Evolutionary conservation across 257 asterid genomes (phyloP), one percentile per base, ranked within the genome.

Genomic region (Gynochthodes officinalis): DNA sequence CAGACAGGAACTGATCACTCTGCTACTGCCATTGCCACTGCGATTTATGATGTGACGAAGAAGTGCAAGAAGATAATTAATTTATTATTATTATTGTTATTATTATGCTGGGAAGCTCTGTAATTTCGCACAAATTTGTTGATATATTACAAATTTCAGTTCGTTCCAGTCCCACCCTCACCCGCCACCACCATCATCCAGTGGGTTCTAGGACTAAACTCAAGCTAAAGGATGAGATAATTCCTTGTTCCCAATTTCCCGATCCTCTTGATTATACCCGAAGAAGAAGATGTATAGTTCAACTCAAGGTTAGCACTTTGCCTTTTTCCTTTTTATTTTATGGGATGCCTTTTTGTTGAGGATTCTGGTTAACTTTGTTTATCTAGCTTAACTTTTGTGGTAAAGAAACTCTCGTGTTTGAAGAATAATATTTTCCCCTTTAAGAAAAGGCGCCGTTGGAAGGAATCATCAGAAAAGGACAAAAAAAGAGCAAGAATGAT

Each of bases 61-160:
- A 60, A 33, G 21, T 50, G 72, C 39, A 44, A 32, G 67, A 76
- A 32, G 74, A 80, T 7, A n/a, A n/a, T n/a, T n/a, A n/a, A n/a
- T n/a, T 37, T n/a, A 2, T 21, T 63, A 63, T 42, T 64, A 80
- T 14, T 61, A 35, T 15, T 18, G n/a, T 37, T n/a, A 2, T 21
- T 63, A 63, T 42, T 64, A 80, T 80, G 84, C 77, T 76, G 77
- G 77, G 76, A 21, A 35, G 69, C 78, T 73, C 78, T 54, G 40
- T 69, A 52, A 69, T 64, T 66, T 37, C 81, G 55, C 71, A 23
- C 49, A 65, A 70, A 27, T 49, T 64, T 79, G 52, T 23, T 61
- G 19, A 69, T 52, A 10, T 32, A 50, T 54, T 33, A 7, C 73
- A 37, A n/a, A 11, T 68, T 19, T 33, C 73, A n/a, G 30, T 42